Evolutionary conservation across 306 rosid genomes (phyloP).

Genomic region (Vigna radiata): DNA sequence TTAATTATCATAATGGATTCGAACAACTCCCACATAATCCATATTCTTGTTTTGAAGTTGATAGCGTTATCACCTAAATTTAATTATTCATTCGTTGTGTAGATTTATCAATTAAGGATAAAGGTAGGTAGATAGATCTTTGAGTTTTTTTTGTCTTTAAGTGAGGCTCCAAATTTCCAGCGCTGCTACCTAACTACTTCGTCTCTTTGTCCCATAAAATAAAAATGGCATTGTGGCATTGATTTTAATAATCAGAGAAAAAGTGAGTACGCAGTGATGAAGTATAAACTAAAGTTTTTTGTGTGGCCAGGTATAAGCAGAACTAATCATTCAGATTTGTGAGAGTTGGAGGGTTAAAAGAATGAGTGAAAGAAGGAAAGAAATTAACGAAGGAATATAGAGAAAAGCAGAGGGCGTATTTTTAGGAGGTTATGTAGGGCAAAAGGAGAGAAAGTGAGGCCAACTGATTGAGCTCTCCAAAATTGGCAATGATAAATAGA

Average conservation of each 20-base stretch:
- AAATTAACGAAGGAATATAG: neutral
- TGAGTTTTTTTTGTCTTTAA: constrained; percentile 7
- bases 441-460: neutral
- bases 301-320: neutral
- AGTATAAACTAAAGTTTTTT: neutral
- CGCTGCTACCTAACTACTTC: constrained; percentile 56
- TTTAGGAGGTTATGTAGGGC: neutral
- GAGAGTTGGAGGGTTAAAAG: constrained; percentile 23
- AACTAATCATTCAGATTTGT: constrained; percentile 14
- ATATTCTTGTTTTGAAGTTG: neutral
- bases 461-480: constrained; percentile 35
- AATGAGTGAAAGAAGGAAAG: neutral
- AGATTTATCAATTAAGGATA: neutral
- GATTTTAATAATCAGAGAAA: constrained; percentile 32
- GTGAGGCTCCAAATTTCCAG: constrained; percentile 23
- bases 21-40: neutral
- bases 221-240: constrained; percentile 45
- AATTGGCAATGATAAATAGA: constrained; percentile 41
- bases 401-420: neutral
- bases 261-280: constrained; percentile 24
- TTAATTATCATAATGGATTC: neutral
- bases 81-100: neutral
- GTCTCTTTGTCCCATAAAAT: neutral
- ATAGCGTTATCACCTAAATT: neutral
- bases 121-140: neutral